Conservation (phyloP, 768 basidiomycete species). For the Filobasidium wieringae region DNA sequence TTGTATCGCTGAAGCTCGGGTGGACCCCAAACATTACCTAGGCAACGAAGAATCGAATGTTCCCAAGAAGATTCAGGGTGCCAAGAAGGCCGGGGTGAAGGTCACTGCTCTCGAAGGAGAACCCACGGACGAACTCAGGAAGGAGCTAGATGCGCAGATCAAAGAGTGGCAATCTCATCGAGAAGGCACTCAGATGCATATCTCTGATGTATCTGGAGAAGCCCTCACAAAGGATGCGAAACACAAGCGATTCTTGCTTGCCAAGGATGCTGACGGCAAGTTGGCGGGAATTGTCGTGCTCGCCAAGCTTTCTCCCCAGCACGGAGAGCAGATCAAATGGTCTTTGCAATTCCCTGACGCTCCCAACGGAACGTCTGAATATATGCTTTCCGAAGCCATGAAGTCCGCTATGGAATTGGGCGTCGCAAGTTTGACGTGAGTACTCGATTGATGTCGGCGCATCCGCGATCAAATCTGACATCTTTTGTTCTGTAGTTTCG, state of each 20-base stretch:
- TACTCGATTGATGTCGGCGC: background rate
- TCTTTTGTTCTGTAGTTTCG: constrained; percentile 29
- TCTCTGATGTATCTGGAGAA: constrained; percentile 37
- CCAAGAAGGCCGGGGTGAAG: constrained; percentile 38
- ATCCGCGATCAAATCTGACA: constrained; percentile 21
- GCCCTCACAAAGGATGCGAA: constrained; percentile 41
- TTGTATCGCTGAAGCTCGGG: constrained; percentile 55
- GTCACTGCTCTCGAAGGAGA: constrained; percentile 41
- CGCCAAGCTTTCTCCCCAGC: constrained; percentile 43
- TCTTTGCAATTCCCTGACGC: constrained; percentile 48
- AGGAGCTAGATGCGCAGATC: constrained; percentile 48
- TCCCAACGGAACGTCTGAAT: constrained; percentile 49
- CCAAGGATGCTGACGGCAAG: constrained; percentile 41
- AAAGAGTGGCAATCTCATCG: constrained; percentile 48
- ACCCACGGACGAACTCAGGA: constrained; percentile 45
- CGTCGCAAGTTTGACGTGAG: constrained; percentile 21
- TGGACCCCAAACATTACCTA: constrained; percentile 45
- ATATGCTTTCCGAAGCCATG: constrained; percentile 46
- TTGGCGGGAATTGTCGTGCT: constrained; percentile 48
- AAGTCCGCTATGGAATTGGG: constrained; percentile 40
- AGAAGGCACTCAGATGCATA: constrained; percentile 50
- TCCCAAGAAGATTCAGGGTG: constrained; percentile 52
- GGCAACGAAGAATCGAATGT: constrained; percentile 46
- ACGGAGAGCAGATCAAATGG: constrained; percentile 49
- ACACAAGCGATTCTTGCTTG: constrained; percentile 52